A percentile compares a stretch with the other conserved stretches of the same genome.
These are phyloP conservation scores for Coprinopsis marcescibilis DNA, from an alignment of 768 basidiomycete species.

Conservation along the genomic window DNA sequence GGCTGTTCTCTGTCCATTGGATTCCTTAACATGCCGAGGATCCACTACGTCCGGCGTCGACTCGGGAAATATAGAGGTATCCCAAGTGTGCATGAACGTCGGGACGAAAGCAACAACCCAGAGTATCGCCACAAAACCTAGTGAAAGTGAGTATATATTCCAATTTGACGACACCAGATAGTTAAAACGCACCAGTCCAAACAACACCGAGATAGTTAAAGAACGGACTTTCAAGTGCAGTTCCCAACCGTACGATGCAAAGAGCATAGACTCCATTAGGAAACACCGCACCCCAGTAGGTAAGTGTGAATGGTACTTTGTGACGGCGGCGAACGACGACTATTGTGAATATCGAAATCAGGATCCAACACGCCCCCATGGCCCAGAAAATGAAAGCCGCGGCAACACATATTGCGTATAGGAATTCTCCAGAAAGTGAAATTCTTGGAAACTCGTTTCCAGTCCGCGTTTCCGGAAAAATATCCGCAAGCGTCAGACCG, in stretches of 20 bases:
- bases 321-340: constrained; percentile 32
- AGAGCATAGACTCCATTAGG: constrained; percentile 64
- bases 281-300: constrained; percentile 67
- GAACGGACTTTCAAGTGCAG: constrained; percentile 43
- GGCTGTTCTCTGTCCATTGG: background rate
- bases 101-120: constrained; percentile 12
- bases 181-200: constrained; percentile 43
- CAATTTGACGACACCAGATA: constrained; percentile 35
- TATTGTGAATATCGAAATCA: constrained; percentile 48
- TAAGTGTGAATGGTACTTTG: constrained; percentile 45
- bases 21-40: background rate
- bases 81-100: constrained; percentile 11
- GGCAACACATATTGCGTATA: constrained; percentile 42
- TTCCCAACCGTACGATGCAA: constrained; percentile 49
- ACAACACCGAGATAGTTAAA: constrained; percentile 55
- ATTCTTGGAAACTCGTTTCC: background rate
- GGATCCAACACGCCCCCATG: constrained; percentile 55
- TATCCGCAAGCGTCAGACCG: too few relatives aligned
- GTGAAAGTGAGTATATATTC: background rate
- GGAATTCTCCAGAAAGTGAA: constrained; percentile 14
- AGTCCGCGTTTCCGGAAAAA: background rate
- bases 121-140: constrained; percentile 11
- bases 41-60: background rate
- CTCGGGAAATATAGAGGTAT: constrained; percentile 16
- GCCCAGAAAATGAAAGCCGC: constrained; percentile 52